A percentile compares a stretch with the other conserved stretches of the same genome.
These are phyloP conservation scores for Boletus speciosus DNA, from an alignment of 768 basidiomycete genomes.

Conservation along the genomic window DNA sequence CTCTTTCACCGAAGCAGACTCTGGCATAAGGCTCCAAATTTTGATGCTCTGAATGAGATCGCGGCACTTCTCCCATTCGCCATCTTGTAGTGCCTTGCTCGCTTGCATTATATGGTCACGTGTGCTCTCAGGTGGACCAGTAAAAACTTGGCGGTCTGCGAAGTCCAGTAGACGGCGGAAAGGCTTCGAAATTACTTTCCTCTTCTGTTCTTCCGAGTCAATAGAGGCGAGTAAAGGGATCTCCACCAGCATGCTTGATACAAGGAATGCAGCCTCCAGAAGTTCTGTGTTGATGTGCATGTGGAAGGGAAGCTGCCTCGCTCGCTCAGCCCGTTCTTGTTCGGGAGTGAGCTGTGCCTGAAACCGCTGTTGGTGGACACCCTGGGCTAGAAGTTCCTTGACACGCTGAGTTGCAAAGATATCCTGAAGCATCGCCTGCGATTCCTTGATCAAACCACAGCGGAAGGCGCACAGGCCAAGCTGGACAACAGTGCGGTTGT, in stretches of 20 bases:
- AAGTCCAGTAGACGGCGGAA: constrained; percentile 95
- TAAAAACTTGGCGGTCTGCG: constrained; percentile 96
- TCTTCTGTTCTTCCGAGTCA: constrained; percentile 89
- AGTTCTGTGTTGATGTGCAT: constrained; percentile 99
- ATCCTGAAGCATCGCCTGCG: constrained; percentile 88
- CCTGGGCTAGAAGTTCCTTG: constrained; percentile 95
- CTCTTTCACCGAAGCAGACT: constrained; percentile 81
- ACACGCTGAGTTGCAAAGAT: constrained; percentile 96
- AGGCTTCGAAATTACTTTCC: constrained; percentile 93
- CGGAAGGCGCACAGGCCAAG: constrained; percentile 97
- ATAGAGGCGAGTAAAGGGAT: constrained; percentile 93
- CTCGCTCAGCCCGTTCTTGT: constrained; percentile 95
- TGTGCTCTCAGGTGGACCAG: constrained; percentile 97
- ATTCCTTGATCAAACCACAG: constrained; percentile 89
- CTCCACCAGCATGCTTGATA: constrained; percentile 98
- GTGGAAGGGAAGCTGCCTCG: constrained; percentile 96
- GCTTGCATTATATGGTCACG: constrained; percentile 99
- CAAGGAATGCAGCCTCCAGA: constrained; percentile 94
- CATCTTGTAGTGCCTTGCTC: constrained; percentile 91
- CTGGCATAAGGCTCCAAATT: constrained; percentile 97
- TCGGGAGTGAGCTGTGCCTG: constrained; percentile 79
- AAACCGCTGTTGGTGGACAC: constrained; percentile 90
- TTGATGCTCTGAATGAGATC: constrained; percentile 95
- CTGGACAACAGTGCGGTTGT: constrained; percentile 97
- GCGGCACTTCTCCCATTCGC: constrained; percentile 94